phyloP scores from a whole-genome alignment of 352 stramenopile species.

The Phytopythium oedochilum region DNA sequence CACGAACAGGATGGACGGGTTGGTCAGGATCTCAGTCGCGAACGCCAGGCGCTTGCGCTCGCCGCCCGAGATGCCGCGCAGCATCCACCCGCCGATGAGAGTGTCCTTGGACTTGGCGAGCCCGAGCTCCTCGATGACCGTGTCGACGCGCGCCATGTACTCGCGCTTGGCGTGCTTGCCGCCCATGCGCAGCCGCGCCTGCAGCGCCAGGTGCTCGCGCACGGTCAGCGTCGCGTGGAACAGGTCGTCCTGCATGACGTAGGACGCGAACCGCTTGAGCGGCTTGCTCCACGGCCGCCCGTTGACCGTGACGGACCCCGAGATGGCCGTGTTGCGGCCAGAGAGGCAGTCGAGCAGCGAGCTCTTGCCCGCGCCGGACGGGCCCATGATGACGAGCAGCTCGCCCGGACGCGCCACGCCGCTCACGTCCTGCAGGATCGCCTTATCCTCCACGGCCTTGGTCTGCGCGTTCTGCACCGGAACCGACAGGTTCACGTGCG shows the following conservation, averaged over 20 bases:
- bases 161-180: constrained; percentile 33
- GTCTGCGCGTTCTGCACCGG: constrained; percentile 23
- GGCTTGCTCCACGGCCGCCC: constrained; percentile 26
- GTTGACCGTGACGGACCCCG: constrained; percentile 53
- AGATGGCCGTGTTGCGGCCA: constrained; percentile 28
- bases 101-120: constrained; percentile 48
- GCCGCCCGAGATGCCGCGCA: constrained; percentile 82
- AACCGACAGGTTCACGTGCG: constrained; percentile 16
- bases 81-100: constrained; percentile 78
- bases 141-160: constrained; percentile 47
- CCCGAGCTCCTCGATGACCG: constrained; percentile 69
- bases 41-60: constrained; percentile 92
- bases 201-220: constrained; percentile 60
- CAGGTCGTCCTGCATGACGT: constrained; percentile 56
- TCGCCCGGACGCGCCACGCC: constrained; percentile 51
- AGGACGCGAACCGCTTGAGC: constrained; percentile 46
- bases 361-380: constrained; percentile 58
- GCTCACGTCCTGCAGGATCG: constrained; percentile 40
- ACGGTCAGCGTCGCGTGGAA: constrained; percentile 69
- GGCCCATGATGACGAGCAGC: constrained; percentile 64
- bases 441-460: constrained; percentile 26
- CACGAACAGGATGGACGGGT: constrained; percentile 94
- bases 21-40: constrained; percentile 90
- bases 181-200: constrained; percentile 42
- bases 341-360: constrained; percentile 66